Evolutionary conservation across 805 yeast genomes (phyloP).

Genomic region (Isabelozyma rhagii): DNA sequence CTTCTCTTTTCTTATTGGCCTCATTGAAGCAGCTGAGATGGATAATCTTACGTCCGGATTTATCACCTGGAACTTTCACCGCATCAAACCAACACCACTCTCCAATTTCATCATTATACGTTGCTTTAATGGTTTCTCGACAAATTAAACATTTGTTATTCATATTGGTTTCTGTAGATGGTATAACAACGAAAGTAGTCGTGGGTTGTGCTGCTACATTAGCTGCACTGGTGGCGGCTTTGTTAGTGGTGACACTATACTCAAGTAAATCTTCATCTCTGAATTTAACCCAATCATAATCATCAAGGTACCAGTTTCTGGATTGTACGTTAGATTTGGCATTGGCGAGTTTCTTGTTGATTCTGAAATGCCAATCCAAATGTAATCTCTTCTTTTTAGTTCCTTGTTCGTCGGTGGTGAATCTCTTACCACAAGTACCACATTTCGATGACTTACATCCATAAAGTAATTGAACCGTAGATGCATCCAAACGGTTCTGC

Average conservation of each 20-base stretch:
- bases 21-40: conserved; percentile 39
- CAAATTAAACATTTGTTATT: conserved; percentile 41
- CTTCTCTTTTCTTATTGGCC: conserved; percentile 30
- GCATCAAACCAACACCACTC: conserved; percentile 47
- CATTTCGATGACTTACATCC: conserved; percentile 75
- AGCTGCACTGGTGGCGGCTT: background rate
- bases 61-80: conserved; percentile 35
- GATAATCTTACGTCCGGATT: conserved; percentile 33
- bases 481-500: conserved; percentile 27
- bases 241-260: conserved; percentile 17
- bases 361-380: conserved; percentile 94
- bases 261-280: conserved; percentile 57
- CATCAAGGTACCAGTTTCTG: conserved; percentile 78
- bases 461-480: conserved; percentile 43
- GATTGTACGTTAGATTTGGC: conserved; percentile 52
- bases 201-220: conserved; percentile 2
- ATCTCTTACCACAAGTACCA: conserved; percentile 85
- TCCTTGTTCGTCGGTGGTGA: conserved; percentile 59
- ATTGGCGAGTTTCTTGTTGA: conserved; percentile 63
- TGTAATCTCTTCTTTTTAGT: conserved; percentile 56
- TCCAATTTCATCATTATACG: conserved; percentile 41
- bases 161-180: conserved; percentile 58
- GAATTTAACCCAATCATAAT: conserved; percentile 68
- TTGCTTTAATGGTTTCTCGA: conserved; percentile 40
- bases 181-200: conserved; percentile 56